These are phyloP conservation scores for Zalaria sp. DNA, from an alignment of 2,329 filamentous ascomycete species.

Conservation along the genomic window DNA sequence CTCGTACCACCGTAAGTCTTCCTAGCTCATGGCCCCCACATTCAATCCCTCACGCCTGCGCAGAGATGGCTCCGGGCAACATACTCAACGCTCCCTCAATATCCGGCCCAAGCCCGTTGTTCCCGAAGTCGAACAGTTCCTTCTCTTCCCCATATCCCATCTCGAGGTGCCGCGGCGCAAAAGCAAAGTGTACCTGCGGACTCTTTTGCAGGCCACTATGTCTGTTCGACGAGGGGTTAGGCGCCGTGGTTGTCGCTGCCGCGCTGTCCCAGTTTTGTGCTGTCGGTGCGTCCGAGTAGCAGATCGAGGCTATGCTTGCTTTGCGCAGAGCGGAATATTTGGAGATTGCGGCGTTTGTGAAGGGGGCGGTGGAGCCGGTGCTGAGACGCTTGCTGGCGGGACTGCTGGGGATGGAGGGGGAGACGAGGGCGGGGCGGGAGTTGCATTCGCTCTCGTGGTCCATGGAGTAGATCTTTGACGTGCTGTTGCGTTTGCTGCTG, in stretches of 20 bases:
- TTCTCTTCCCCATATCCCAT: not conserved
- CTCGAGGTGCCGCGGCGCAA: not conserved
- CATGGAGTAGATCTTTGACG: conserved; percentile 2
- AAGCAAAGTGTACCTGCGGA: not conserved
- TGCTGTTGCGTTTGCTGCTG: not conserved
- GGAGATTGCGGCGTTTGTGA: not conserved
- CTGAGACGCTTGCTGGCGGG: not conserved
- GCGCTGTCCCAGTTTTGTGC: no score
- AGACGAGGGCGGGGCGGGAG: not conserved
- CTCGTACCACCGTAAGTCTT: no score
- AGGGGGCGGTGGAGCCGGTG: not conserved
- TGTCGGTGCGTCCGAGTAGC: no score
- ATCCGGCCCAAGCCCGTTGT: not conserved
- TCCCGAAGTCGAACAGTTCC: not conserved
- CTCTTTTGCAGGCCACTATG: no score
- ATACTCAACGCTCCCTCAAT: not conserved
- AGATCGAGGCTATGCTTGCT: not conserved
- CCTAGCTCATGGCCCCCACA: no score
- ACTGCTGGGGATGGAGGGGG: not conserved
- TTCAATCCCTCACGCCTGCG: not conserved
- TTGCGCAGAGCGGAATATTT: not conserved
- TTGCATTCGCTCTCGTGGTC: conserved; percentile 4
- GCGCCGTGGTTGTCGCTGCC: no score
- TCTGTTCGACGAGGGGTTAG: no score
- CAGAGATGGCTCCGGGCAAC: not conserved